Percentiles rank a stretch among this genome's conserved stretches.
Conservation (phyloP, 1,139 yeast species). For the Yamadazyma triangularis region DNA sequence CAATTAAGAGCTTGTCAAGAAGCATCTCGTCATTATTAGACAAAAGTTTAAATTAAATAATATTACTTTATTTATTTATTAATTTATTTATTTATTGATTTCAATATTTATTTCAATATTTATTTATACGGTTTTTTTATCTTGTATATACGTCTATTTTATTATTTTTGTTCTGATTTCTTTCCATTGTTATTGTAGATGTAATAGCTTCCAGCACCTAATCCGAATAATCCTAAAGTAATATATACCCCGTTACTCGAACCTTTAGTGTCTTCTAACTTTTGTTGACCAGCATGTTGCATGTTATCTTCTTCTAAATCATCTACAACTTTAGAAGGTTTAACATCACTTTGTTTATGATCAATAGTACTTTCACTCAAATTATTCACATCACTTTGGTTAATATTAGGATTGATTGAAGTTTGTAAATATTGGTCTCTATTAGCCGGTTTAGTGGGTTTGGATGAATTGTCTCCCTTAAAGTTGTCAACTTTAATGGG, state of each 20-base stretch:
- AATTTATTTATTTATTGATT: neutral
- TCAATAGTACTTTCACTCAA: constrained; percentile 36
- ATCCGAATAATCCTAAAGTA: constrained; percentile 18
- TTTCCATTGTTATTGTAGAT: constrained; percentile 5
- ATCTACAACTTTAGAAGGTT: constrained; percentile 27
- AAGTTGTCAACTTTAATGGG: constrained; percentile 20
- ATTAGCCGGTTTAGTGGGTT: constrained; percentile 30
- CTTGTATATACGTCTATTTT: constrained; percentile 1
- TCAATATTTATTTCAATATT: too few relatives aligned
- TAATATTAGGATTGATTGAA: constrained; percentile 41
- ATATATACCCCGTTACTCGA: constrained; percentile 10
- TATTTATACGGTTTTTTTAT: too few relatives aligned
- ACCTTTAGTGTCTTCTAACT: constrained; percentile 2
- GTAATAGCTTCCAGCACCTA: constrained; percentile 20
- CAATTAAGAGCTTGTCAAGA: constrained; percentile 97
- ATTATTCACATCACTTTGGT: constrained; percentile 32
- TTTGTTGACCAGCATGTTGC: constrained; percentile 14
- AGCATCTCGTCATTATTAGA: constrained; percentile 81
- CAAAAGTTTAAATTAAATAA: constrained; percentile 1
- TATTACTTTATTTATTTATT: constrained; percentile 3
- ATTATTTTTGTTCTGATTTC: too few relatives aligned
- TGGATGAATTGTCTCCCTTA: constrained; percentile 11
- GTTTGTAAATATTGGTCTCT: constrained; percentile 41
- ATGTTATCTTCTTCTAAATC: constrained; percentile 38
- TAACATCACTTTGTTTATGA: constrained; percentile 31